Percentiles rank a stretch among this genome's conserved stretches.
phyloP scores from a whole-genome alignment of 2,329 filamentous ascomycete genomes.

The Aspergillus uvarum region DNA sequence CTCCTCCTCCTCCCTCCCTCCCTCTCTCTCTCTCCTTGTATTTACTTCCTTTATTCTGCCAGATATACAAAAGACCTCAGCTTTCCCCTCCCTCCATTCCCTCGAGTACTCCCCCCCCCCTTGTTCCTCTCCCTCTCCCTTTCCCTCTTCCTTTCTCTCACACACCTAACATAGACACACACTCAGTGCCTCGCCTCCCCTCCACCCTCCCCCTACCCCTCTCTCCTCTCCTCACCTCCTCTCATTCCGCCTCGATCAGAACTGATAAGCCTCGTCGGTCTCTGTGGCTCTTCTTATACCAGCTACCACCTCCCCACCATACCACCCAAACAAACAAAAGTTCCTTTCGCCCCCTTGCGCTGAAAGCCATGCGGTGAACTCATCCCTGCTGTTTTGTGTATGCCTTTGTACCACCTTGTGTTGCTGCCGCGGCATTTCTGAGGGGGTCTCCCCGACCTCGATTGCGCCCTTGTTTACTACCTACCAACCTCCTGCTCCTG shows the following conservation, averaged over 20 bases:
- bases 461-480: slow-evolving; percentile 20
- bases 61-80: background rate
- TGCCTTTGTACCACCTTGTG: slow-evolving; percentile 24
- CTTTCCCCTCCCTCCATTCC: background rate
- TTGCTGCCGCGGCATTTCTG: slow-evolving; percentile 19
- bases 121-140: no score
- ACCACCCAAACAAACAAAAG: no score
- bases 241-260: background rate
- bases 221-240: background rate
- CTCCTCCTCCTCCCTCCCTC: slow-evolving; percentile 9
- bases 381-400: slow-evolving; percentile 21
- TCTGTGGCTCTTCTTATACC: slow-evolving; percentile 3
- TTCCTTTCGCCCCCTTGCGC: slow-evolving; percentile 19
- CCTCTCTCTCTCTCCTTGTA: slow-evolving; percentile 1
- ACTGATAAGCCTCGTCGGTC: background rate
- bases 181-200: background rate
- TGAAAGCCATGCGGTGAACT: slow-evolving; percentile 25
- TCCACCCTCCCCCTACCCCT: slow-evolving; percentile 3
- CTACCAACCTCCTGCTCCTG: slow-evolving; percentile 13
- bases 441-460: slow-evolving; percentile 15
- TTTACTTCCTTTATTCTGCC: background rate
- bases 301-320: background rate
- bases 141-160: no score
- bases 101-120: no score
- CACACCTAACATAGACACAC: no score